Evolutionary conservation across 2,329 filamentous ascomycete species (phyloP), one percentile per base, ranked within the genome.

Genomic region (Cadophora gregata): DNA sequence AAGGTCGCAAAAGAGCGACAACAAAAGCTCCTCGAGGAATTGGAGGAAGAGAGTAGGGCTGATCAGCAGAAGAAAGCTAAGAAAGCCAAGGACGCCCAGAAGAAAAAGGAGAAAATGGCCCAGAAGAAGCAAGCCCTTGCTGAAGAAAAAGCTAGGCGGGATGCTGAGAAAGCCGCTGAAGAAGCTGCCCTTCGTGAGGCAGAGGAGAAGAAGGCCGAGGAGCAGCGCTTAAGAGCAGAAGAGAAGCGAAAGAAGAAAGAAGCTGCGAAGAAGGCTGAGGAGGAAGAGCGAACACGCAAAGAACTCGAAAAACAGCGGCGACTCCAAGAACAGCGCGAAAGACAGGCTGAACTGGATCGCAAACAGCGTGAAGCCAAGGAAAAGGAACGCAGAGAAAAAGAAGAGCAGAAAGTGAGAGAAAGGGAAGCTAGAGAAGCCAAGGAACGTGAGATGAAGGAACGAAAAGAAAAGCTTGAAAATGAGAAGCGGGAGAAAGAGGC

Each of bases 1-100:
- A 97, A 97, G 78, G 95, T 99, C 3, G 93, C 96, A 21, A 89
- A 90, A 74, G 95, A 99, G 80, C 92, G 96, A 31, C 95, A 97
- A 77, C 86, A 92, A 75, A 93, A 93, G 78, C 88, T 99, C 25
- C 84, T 99, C 29, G 92, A 97, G 77, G 96, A 99, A 78, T 84
- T 97, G 2, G 90, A 94, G 72, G 93, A 97, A 77, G 96, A 99
- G 78, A 87, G 88, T 70, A 88, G 88, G 64, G 87, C 90, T 59
- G 89, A 92, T 69, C 87, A 89, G 61, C 87, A 95, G 78, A 90
- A 91, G 69, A 94, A 96, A 77, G 93, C 92, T 24, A 97, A 97
- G 82, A 97, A 95, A 79, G 92, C 93, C 58, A 93, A 93, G 76
- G 95, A 97, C 76, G 94, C 96, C 19, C 92, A 97, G 78, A 97